Base-by-base conservation (phyloP, 768 basidiomycete species). In the Daedalea quercina region DNA sequence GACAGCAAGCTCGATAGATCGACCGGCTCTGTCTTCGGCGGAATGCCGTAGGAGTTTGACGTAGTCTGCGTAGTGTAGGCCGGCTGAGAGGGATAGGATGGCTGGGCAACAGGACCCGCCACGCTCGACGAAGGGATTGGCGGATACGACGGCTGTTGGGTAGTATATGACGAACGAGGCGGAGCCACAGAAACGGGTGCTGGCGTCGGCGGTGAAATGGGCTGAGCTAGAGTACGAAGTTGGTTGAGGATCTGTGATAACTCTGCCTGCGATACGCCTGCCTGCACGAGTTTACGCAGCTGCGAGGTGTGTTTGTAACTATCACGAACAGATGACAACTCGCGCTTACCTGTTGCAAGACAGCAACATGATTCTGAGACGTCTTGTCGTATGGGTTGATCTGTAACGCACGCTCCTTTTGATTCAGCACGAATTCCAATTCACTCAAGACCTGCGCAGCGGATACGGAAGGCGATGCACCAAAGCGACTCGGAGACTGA, bases 381-480 rank as follows among this genome's bases (percentile, higher is more conserved):
- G 73, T 66, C 15, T 72, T 62, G 62, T 98, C 92, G 64, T 84
- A 86, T 0, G 85, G 87, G 57, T 90, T 90, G 1, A 72, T 57
- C 60, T 87, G 87, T 1, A 89, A 58, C 11, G 76, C 73, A 7
- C 88, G 82, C 61, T 93, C 85, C 65, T 92, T 91, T 63, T 89
- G 84, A 44, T 84, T 79, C 26, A 94, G 74, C 8, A 86, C 85
- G 43, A 87, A 89, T 57, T 94, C 86, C 2, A 94, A 73, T 66
- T 93, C 90, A 46, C 82, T 82, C 4, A 92, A 74, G 3, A 95
- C 93, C 68, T 91, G 89, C 1, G 81, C 73, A 65, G 85, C 85
- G 8, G 85, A 82, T 28, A 90, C 77, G 57, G 80, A 72, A 15
- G 73, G 68, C 6, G 67, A 66, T 37, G 67, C 59, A 53, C 60